Base-by-base conservation (phyloP, 106 monocot genomes). In the Dendrobium huoshanense region DNA sequence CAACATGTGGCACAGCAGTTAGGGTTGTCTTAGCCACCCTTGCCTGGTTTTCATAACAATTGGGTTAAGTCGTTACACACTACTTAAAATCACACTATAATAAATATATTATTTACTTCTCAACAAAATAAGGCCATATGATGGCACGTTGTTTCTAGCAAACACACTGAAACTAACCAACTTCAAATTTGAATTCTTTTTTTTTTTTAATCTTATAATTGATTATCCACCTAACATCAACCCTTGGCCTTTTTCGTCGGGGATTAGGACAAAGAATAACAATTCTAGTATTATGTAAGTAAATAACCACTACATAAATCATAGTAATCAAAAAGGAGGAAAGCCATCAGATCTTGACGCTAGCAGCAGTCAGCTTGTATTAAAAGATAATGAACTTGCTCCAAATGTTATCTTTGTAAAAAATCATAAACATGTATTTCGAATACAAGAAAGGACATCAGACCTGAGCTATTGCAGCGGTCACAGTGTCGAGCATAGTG, bases 401-500 rank as follows among this genome's bases (percentile, higher is more conserved):
- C 9, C 45, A 7, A 45, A 45, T 45, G 9, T 45, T 45, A 9
- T 9, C 45, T 51, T 13, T 51, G 51, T 51, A 51, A 11, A 51
- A 51, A 51, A 51, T 13, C 51, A 51, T 13, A 51, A 11, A 51
- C 15, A 51, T 51, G 13, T 13, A 51, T 13, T 51, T 51, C 2
- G 1, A 2, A 10, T 51, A 51, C 37, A 37, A 11, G 45, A 9
- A 51, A 8, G 64, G 51, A 72, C 72, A 31, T 9, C 72, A 25
- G 15, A 94, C 94, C 87, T 95, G 95, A 72, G 92, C 90, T 41
- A 87, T 83, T 51, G 95, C 92, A 70, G 95, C 92, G 76, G 95
- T 87, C 1, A 95, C 87, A 74, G 84, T 90, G 83, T 95, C 95
- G 73, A 95, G 92, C 47, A 95, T 87, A 51, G 92, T 90, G 78